Evolutionary conservation across 257 asterid genomes (phyloP).

Genomic region (Forsythia viridissima): DNA sequence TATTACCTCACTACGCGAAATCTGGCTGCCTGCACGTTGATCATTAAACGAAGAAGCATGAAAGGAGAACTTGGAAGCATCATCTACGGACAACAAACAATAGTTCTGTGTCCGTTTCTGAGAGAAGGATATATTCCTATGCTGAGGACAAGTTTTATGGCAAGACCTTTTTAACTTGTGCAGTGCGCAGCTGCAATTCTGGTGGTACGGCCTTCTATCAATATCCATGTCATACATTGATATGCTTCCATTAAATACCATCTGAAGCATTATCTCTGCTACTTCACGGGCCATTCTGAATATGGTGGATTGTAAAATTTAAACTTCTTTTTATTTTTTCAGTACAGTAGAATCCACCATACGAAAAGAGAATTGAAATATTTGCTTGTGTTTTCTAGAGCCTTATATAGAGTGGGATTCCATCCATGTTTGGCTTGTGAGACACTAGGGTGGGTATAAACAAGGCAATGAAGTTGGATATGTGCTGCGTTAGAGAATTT

Average conservation of each 20-base stretch:
- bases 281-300: constrained; percentile 17
- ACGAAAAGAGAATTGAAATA: not conserved
- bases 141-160: not conserved
- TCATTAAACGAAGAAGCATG: not conserved
- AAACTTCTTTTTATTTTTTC: not conserved
- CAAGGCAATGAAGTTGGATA: not conserved
- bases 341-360: not conserved
- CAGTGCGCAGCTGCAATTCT: constrained; percentile 36
- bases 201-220: constrained; percentile 32
- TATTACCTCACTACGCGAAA: not conserved
- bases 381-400: not conserved
- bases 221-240: constrained; percentile 18
- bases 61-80: not conserved
- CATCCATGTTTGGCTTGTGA: not conserved
- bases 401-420: not conserved
- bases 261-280: constrained; percentile 10
- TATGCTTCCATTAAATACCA: constrained; percentile 28
- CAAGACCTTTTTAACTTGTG: constrained; percentile 19
- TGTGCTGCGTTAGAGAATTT: not conserved
- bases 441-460: not conserved
- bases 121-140: constrained; percentile 17
- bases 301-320: not conserved
- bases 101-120: not conserved
- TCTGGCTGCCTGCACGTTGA: not conserved
- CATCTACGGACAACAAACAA: not conserved